Base-by-base conservation (phyloP, 2,329 filamentous ascomycete species). In the Onygenales sp. region DNA sequence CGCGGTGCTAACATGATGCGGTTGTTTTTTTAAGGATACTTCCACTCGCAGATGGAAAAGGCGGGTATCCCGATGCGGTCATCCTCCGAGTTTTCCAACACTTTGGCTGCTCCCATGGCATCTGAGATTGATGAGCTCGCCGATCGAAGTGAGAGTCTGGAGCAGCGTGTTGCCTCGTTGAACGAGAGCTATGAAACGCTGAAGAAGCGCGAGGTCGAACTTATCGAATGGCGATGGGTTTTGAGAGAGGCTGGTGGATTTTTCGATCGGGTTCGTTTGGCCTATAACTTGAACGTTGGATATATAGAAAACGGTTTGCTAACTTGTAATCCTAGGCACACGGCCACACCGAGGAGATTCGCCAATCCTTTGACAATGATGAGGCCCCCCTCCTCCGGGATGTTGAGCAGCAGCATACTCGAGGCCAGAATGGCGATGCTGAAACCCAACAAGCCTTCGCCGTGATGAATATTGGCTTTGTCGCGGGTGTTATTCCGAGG, bases 121-220 rank as follows among this genome's bases (percentile, higher is more conserved):
- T 86, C 89, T 59, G 93, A 98, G 73, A 98, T 98, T 58, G 93
- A 98, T 67, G 91, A 96, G 70, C 83, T 98, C 57, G 83, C 89
- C 54, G 92, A 97, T 68, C 87, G 92, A 64, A 88, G 89, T 69
- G 88, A 97, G 74, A 87, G 84, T 71, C 80, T 98, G 53, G 93
- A 98, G 74, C 88, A 94, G 74, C 84, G 93, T 57, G 83, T 98
- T 60, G 85, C 84, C 54, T 92, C 91, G 61, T 76, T 98, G 57
- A 97, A 97, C 69, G 93, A 97, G 68, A 97, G 91, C 76, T 97
- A 98, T 72, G 93, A 98, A 76, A 96, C 90, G 13, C 74, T 98
- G 70, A 97, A 97, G 82, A 96, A 93, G 77, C 85, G 92, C 54
- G 93, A 97, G 76, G 88, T 95, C 56, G 93, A 98, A 70, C 78